Evolutionary conservation across 2,329 filamentous ascomycete species (phyloP).

Genomic region (Diplodia intermedia): DNA sequence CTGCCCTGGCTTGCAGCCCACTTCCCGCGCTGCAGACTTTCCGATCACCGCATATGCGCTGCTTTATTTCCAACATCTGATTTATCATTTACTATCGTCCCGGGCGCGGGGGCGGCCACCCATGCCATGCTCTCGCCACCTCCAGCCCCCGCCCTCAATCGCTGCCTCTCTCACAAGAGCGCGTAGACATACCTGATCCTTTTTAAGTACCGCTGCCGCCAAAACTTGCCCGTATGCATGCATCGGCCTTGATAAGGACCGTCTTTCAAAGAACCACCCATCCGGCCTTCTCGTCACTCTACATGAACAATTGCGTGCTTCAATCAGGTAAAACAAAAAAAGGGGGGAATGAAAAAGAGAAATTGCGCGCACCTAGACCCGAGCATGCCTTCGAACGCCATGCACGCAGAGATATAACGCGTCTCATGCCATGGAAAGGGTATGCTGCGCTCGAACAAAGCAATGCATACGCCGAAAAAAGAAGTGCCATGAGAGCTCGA

Average conservation of each 20-base stretch:
- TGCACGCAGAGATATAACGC: conserved; percentile 30
- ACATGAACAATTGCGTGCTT: conserved; percentile 28
- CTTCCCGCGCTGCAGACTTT: conserved; percentile 21
- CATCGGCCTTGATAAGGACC: conserved; percentile 20
- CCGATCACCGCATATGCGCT: conserved; percentile 14
- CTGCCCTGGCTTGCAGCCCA: conserved; percentile 15
- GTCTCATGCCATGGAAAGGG: conserved; percentile 45
- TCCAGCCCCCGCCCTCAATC: conserved; percentile 4
- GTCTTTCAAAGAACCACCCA: conserved; percentile 32
- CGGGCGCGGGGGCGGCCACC: conserved; percentile 1
- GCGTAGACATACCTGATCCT: conserved; percentile 22
- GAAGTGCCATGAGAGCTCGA: conserved; percentile 33
- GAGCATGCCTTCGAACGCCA: conserved; percentile 28
- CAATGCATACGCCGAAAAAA: conserved; percentile 40
- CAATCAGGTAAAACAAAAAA: conserved; percentile 11
- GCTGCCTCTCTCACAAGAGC: conserved; percentile 25
- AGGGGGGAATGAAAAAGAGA: conserved; percentile 11
- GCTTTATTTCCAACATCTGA: conserved; percentile 5
- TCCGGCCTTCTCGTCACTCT: conserved; percentile 27
- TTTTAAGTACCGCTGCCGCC: conserved; percentile 10
- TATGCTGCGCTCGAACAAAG: conserved; percentile 46
- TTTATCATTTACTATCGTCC: conserved; percentile 29
- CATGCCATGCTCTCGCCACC: conserved; percentile 5
- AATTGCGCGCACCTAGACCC: conserved; percentile 28
- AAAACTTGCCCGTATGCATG: conserved; percentile 25